Base-by-base conservation (phyloP, 768 basidiomycete genomes). In the Coprinopsis strossmayeri region DNA sequence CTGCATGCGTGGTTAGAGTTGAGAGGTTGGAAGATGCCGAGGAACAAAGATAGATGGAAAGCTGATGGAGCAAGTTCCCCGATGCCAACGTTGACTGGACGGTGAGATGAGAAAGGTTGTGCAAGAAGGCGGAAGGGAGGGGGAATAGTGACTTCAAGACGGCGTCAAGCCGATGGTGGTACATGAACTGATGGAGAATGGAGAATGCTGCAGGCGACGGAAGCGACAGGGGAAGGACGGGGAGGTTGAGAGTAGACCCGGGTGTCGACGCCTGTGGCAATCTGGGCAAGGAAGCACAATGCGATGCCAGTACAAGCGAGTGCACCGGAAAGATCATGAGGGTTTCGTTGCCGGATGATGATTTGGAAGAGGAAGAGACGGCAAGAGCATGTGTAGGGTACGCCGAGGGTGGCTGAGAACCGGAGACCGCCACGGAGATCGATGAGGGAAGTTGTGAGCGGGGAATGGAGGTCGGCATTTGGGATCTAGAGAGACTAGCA, bases 121-220 rank as follows among this genome's bases (percentile, higher is more conserved):
- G 68, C 13, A 74, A 62, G 60, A 78, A 77, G 5, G 56, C 60
- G 17, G 70, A 55, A 1, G 78, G 74, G 32, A 77, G 58, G 20
- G 87, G 87, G 53, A 91, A 70, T 43, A 91, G 78, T 0, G 77
- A 67, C 21, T 69, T 70, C 32, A 91, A 69, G 47, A 91, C 74
- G n/a, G 64, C 53, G 34, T 70, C 71, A 23, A 81, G 68, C 53
- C 78, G 74, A 59, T 84, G 81, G 23, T 75, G 76, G 67, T 91
- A 88, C 54, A 91, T 69, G 69, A 76, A 89, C 0, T 69, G 62
- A 55, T 81, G 79, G 7, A 91, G 69, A 26, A 79, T 64, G 7
- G 78, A 65, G 65, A 89, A 90, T 0, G 85, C 78, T 1, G 76
- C 73, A 0, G 85, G 79, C 1, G 84, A 82, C 1, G 89, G 88